A percentile compares a stretch with the other conserved stretches of the same genome.
Conservation (phyloP, 345 rosid species). For the Citrus australasica region DNA sequence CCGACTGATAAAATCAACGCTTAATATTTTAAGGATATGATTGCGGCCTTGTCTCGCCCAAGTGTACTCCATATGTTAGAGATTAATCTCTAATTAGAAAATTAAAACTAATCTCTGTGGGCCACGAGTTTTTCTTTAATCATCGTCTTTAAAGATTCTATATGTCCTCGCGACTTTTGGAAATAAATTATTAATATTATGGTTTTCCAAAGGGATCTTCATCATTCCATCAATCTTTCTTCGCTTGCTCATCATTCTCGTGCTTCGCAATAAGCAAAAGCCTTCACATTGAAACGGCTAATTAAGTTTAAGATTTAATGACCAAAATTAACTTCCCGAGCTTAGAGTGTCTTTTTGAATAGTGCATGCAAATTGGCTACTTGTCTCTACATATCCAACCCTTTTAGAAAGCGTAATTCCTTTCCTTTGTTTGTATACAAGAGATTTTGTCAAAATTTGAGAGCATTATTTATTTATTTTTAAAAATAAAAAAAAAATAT, state of each 20-base stretch:
- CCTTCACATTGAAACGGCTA: not conserved
- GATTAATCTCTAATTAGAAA: not conserved
- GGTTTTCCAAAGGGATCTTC: not conserved
- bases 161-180: not conserved
- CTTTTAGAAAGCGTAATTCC: no score
- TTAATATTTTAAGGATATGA: not conserved
- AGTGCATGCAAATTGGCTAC: no score
- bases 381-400: no score
- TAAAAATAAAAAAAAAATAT: no score
- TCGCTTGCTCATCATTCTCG: not conserved
- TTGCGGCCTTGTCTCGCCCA: not conserved
- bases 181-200: not conserved
- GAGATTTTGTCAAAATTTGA: no score
- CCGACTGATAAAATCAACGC: not conserved
- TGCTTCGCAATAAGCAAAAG: not conserved
- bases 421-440: no score
- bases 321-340: no score
- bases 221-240: not conserved
- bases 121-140: not conserved
- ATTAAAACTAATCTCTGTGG: not conserved
- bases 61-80: no score
- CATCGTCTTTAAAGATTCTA: not conserved
- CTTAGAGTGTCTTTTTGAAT: no score
- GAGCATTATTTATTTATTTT: no score
- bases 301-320: not conserved